Conservation (phyloP, 2,329 filamentous ascomycete genomes). For the Scedosporium dehoogii region DNA sequence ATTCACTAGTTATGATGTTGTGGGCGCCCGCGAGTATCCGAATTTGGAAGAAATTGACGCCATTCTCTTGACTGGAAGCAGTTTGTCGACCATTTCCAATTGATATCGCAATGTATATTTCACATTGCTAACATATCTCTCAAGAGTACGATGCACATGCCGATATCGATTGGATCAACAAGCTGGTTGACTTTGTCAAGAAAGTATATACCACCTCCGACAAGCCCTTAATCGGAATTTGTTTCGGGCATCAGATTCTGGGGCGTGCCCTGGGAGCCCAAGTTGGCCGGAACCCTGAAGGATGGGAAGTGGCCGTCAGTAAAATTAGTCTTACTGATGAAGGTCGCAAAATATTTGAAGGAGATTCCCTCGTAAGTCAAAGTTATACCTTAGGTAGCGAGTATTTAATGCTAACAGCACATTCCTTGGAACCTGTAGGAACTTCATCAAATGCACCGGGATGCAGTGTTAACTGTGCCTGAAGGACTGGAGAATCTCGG, state of each 20-base stretch:
- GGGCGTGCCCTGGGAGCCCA: constrained; percentile 29
- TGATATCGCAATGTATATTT: no score
- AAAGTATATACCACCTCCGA: constrained; percentile 19
- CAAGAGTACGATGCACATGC: constrained; percentile 29
- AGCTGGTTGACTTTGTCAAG: constrained; percentile 27
- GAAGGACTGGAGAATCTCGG: constrained; percentile 28
- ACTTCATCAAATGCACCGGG: constrained; percentile 38
- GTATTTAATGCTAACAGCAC: no score
- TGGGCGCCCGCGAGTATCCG: constrained; percentile 18
- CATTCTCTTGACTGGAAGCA: constrained; percentile 23
- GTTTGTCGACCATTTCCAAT: constrained; percentile 10
- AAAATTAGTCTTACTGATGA: constrained; percentile 26
- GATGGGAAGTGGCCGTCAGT: constrained; percentile 36
- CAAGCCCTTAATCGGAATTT: constrained; percentile 30
- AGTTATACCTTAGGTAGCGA: no score
- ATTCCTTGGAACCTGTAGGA: constrained; percentile 14
- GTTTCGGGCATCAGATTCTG: constrained; percentile 39
- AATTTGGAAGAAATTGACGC: constrained; percentile 17
- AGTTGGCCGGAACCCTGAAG: constrained; percentile 26
- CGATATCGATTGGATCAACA: constrained; percentile 33
- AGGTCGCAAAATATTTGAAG: constrained; percentile 28
- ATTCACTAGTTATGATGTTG: constrained; percentile 21
- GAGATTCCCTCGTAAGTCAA: constrained; percentile 21
- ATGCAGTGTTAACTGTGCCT: constrained; percentile 30
- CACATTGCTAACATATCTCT: constrained; percentile 6